These are phyloP conservation scores for Spathaspora arborariae DNA, from an alignment of 805 yeast genomes.

Conservation along the genomic window DNA sequence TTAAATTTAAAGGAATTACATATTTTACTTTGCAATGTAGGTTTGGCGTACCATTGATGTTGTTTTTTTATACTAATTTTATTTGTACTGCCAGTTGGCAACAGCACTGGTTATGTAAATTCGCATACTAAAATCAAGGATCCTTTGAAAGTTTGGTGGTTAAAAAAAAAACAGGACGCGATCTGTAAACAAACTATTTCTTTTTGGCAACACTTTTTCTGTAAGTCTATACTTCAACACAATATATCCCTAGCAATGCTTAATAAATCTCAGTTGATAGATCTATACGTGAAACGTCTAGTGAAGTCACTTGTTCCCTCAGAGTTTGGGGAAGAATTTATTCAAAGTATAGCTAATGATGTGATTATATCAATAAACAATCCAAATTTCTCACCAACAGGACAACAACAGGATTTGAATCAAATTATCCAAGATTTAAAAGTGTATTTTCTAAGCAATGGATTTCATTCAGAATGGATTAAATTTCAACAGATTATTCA, in stretches of 20 bases:
- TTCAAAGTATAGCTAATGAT: constrained; percentile 28
- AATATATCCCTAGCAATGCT: constrained; percentile 17
- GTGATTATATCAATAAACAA: constrained; percentile 12
- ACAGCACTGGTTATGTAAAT: not conserved
- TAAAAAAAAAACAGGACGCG: not conserved
- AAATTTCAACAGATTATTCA: constrained; percentile 29
- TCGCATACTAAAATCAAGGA: not conserved
- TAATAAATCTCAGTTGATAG: constrained; percentile 29
- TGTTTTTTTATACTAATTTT: too few relatives aligned
- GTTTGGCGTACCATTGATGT: too few relatives aligned
- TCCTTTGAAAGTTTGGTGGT: not conserved
- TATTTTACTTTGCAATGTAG: not conserved
- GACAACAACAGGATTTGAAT: constrained; percentile 11
- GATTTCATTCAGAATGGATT: constrained; percentile 28
- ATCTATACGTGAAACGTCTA: constrained; percentile 29
- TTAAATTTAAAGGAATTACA: not conserved
- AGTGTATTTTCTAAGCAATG: constrained; percentile 22
- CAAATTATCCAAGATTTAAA: constrained; percentile 20
- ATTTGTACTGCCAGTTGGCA: not conserved
- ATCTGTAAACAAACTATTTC: not conserved
- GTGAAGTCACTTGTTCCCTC: constrained; percentile 34
- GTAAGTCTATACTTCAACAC: not conserved
- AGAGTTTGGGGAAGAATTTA: constrained; percentile 33
- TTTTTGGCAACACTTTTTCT: not conserved
- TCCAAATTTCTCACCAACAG: constrained; percentile 7